These are phyloP conservation scores for Euphorbia pulcherrima DNA, from an alignment of 345 rosid genomes.

Conservation along the genomic window DNA sequence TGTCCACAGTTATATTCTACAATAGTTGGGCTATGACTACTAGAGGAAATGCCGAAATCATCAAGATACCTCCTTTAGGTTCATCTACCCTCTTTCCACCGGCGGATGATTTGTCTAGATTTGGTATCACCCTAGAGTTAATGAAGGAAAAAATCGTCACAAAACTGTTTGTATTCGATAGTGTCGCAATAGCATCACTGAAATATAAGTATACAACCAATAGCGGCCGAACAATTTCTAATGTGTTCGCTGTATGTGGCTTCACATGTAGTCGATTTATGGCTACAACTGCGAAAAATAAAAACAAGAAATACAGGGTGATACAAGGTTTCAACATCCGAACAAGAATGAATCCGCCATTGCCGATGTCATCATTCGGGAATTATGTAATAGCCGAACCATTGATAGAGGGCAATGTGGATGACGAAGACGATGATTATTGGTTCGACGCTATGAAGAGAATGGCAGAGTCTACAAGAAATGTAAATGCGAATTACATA, in stretches of 20 bases:
- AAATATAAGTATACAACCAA: not conserved
- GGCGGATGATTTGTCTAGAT: too few species aligned
- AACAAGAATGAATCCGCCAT: not conserved
- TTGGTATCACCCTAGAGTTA: too few species aligned
- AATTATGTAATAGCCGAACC: not conserved
- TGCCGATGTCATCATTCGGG: not conserved
- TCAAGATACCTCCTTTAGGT: slow-evolving; percentile 25
- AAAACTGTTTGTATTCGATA: not conserved
- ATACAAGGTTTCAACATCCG: slow-evolving; percentile 23
- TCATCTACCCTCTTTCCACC: slow-evolving; percentile 45
- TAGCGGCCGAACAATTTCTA: not conserved
- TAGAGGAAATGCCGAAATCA: not conserved
- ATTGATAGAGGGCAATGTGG: not conserved
- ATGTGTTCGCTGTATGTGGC: slow-evolving; percentile 4
- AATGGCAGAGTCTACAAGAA: not conserved
- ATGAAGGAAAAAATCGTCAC: not conserved
- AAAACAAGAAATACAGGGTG: not conserved
- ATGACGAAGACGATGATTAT: not conserved
- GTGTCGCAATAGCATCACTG: not conserved
- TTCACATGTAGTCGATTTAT: not conserved
- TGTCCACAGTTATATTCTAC: not conserved
- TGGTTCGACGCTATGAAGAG: not conserved
- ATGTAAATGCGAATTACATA: not conserved
- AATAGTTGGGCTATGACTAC: not conserved
- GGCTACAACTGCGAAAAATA: not conserved